phyloP scores from a whole-genome alignment of 2,329 filamentous ascomycete species.

The Coniochaeta hoffmannii region DNA sequence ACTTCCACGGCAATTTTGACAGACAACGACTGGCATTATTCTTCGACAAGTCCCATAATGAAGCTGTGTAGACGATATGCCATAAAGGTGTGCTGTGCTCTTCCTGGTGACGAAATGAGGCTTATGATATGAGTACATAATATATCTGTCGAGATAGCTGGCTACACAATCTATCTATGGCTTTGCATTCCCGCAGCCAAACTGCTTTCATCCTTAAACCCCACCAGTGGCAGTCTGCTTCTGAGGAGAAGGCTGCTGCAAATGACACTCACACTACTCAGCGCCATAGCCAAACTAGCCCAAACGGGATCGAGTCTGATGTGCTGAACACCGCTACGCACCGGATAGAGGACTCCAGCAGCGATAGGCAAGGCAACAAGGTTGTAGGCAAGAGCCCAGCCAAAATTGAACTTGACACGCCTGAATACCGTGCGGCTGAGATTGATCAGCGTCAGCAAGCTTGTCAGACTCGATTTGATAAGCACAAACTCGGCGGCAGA shows the following conservation, averaged over 20 bases:
- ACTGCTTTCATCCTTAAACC: conserved; percentile 26
- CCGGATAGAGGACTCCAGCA: conserved; percentile 66
- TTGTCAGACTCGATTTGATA: conserved; percentile 55
- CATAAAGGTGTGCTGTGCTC: too few relatives aligned
- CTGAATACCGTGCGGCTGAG: conserved; percentile 67
- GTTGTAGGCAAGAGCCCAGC: conserved; percentile 81
- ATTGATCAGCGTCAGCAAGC: conserved; percentile 65
- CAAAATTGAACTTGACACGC: conserved; percentile 78
- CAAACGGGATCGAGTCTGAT: conserved; percentile 69
- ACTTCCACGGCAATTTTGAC: too few relatives aligned
- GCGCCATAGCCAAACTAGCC: conserved; percentile 86
- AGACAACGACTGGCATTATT: too few relatives aligned
- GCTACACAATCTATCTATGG: too few relatives aligned
- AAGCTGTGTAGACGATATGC: too few relatives aligned
- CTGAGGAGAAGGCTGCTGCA: conserved; percentile 70
- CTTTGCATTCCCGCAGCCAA: too few relatives aligned
- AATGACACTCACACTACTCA: conserved; percentile 86
- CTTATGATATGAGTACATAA: too few relatives aligned
- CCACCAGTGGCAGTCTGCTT: conserved; percentile 33
- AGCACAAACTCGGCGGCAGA: conserved; percentile 77
- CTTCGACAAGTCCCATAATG: too few relatives aligned
- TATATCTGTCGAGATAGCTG: too few relatives aligned
- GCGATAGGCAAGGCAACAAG: conserved; percentile 70
- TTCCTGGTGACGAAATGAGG: too few relatives aligned
- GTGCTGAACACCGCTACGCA: conserved; percentile 42